Evolutionary conservation across 2,329 filamentous ascomycete genomes (phyloP).

Genomic region (Cytospora chrysosperma): DNA sequence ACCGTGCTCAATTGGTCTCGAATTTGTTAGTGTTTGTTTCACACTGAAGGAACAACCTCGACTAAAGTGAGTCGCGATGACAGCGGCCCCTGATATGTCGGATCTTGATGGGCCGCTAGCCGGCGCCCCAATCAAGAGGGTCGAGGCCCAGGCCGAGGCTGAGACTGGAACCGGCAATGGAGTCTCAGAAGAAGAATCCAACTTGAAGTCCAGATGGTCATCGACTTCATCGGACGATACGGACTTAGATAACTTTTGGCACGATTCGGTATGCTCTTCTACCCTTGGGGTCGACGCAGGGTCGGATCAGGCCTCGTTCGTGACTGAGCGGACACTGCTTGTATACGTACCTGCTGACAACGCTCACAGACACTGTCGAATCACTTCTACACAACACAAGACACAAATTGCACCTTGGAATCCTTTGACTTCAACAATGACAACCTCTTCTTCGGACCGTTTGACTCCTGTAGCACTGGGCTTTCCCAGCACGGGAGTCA

Average conservation of each 20-base stretch:
- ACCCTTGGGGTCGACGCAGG: not conserved
- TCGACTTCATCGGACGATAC: conserved; percentile 23
- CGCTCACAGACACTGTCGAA: conserved; percentile 12
- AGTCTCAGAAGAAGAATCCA: not conserved
- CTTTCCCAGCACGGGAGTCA: conserved; percentile 11
- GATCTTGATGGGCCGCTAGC: conserved; percentile 7
- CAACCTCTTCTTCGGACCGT: conserved; percentile 19
- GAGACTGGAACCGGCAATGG: conserved; percentile 9
- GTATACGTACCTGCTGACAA: conserved; percentile 7
- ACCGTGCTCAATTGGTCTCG: conserved; percentile 23
- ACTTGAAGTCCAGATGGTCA: conserved; percentile 19
- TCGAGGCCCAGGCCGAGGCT: not conserved
- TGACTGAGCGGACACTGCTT: not conserved
- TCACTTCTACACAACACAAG: conserved; percentile 25
- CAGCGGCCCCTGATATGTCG: conserved; percentile 3
- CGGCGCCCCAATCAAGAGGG: not conserved
- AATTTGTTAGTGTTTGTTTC: not conserved
- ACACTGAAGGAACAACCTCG: not conserved
- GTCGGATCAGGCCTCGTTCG: not conserved
- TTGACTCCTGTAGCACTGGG: conserved; percentile 20
- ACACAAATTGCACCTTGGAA: conserved; percentile 14
- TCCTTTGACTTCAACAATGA: conserved; percentile 24
- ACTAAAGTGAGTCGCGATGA: not conserved
- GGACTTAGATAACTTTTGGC: conserved; percentile 22
- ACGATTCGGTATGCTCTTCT: conserved; percentile 19